Conservation (phyloP, 306 rosid species). For the Sindora glabra region DNA sequence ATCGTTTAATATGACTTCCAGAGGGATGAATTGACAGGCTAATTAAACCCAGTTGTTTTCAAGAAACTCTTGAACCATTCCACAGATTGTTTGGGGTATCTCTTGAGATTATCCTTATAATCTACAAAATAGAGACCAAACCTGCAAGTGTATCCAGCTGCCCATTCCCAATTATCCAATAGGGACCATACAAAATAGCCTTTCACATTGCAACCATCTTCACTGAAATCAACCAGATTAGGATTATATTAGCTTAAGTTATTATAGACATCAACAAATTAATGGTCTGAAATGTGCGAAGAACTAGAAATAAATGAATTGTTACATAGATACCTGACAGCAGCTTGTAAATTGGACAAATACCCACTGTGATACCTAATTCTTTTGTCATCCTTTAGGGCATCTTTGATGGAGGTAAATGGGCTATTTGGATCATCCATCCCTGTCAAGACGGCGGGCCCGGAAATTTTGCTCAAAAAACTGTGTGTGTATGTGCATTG, state of each 20-base stretch:
- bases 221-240: slow-evolving; percentile 21
- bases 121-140: slow-evolving; percentile 75
- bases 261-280: too few species aligned
- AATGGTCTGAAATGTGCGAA: neutral
- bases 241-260: neutral
- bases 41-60: slow-evolving; percentile 25
- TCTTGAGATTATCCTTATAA: slow-evolving; percentile 57
- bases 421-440: slow-evolving; percentile 72
- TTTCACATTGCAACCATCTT: slow-evolving; percentile 79
- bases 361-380: slow-evolving; percentile 66
- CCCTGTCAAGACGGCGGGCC: slow-evolving; percentile 23
- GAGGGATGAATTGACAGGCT: too few species aligned
- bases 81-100: slow-evolving; percentile 65
- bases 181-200: slow-evolving; percentile 87
- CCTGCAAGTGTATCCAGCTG: slow-evolving; percentile 62
- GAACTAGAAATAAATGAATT: neutral
- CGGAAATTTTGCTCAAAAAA: slow-evolving; percentile 1
- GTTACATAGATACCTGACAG: slow-evolving; percentile 38
- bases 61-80: slow-evolving; percentile 74
- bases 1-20: too few species aligned
- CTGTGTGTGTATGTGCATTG: neutral
- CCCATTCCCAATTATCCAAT: slow-evolving; percentile 82
- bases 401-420: slow-evolving; percentile 41
- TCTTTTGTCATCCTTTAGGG: slow-evolving; percentile 75
- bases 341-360: slow-evolving; percentile 45